Evolutionary conservation across 257 asterid species (phyloP), one percentile per base, ranked within the genome.

Genomic region (Solanum rostratum): DNA sequence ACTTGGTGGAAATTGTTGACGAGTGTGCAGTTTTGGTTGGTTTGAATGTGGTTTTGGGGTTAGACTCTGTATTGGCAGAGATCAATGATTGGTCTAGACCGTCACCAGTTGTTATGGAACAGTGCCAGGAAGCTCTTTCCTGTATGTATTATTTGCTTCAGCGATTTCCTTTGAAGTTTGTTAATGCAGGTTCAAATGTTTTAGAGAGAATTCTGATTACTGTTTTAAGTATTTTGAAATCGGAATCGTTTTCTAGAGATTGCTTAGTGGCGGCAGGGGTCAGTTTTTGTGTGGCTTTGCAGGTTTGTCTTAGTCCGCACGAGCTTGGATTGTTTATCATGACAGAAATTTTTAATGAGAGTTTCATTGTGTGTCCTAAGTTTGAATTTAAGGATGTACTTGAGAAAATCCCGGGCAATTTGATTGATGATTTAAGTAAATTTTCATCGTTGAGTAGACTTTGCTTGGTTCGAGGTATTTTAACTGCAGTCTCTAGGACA

Each of bases 211-310:
- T 90, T 73, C 69, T 93, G 78, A 4, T 60, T 41, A 91, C 89
- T 45, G 89, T 95, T 84, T 85, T 93, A 90, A 89, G 88, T 86
- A 91, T 95, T 84, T 89, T 96, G 91, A 93, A 86, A 70, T 95
- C 97, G 1, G 86, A 86, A 20, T 93, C 92, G 1, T 96, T 93
- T 91, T 90, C 98, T 16, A 95, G 98, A 92, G 99, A 96, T 85
- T 93, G 98, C 87, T 91, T 88, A 71, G 99, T 95, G 90, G 98
- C 99, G 10, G 99, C 99, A 76, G 98, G 99, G 65, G 99, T 96
- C 88, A 87, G 97, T 88, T 92, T 92, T 76, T 95, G 93, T 85
- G 95, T 97, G 10, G 98, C 97, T 46, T 88, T 96, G 90, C 98
- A 89, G 89, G 99, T 91, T 69, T 89, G 94, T 82, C 90, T 96